Evolutionary conservation across 768 basidiomycete species (phyloP), one percentile per base, ranked within the genome.

Genomic region (Infundibulicybe gibba): DNA sequence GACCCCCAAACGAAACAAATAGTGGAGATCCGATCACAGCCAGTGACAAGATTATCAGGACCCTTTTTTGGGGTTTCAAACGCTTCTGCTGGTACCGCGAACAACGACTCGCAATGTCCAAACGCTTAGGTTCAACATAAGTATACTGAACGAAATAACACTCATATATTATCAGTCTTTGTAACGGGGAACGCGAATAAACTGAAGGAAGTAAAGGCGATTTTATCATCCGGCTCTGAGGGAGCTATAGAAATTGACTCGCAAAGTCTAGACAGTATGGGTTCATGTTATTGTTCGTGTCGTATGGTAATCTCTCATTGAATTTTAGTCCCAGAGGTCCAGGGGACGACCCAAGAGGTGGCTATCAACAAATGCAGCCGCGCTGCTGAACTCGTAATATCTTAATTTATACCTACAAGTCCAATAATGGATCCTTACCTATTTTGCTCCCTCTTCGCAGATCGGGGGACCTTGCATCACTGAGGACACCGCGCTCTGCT

Each of bases 101-200:
- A 25, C 25, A 8, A 8, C 8, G 3, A 4, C 25, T 8, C 3
- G 4, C 3, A 25, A 25, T 25, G 25, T 8, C 25, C 25, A 3
- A 25, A 8, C 25, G 25, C 25, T 25, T 25, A 25, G 25, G 25
- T 25, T 25, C 25, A n/a, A n/a, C n/a, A n/a, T 25, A 25, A 8
- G 8, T 8, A 8, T 8, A 3, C 8, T 25, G 25, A 25, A 8
- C 8, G 3, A 25, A 25, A 25, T 25, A 4, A 8, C 25, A 25
- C 25, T 25, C 8, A 25, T 17, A 40, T 17, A 42, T 19, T 37
- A 20, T 25, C 46, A 95, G 94, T 87, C 19, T 97, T 97, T 63
- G 92, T 97, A 14, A 97, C 95, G 0, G 91, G 94, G 20, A 97
- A 98, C 61, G 79, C 84, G 15, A 92, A 94, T 72, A 98, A 98